These are phyloP conservation scores for Suillus alpinus DNA, from an alignment of 768 basidiomycete species.

Conservation along the genomic window DNA sequence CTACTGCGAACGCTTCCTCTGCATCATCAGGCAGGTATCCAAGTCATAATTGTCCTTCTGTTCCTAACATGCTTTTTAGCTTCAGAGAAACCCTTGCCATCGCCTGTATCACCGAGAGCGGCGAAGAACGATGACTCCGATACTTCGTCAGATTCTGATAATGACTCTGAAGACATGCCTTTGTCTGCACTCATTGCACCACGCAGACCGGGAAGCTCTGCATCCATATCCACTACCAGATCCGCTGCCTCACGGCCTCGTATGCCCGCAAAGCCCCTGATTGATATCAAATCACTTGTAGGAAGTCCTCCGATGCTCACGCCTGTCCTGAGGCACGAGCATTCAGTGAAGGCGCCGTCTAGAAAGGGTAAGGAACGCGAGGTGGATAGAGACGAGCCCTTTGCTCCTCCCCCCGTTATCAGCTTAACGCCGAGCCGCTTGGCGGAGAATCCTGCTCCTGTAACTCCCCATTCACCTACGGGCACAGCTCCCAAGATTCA, in stretches of 20 bases:
- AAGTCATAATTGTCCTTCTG: neutral
- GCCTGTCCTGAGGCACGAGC: constrained; percentile 28
- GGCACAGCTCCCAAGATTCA: neutral
- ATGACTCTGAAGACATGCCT: constrained; percentile 59
- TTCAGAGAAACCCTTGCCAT: neutral
- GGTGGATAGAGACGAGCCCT: constrained; percentile 24
- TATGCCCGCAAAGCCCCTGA: constrained; percentile 42
- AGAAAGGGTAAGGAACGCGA: constrained; percentile 18
- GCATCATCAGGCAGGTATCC: constrained; percentile 28
- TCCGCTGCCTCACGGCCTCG: constrained; percentile 25
- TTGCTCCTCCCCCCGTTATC: constrained; percentile 27
- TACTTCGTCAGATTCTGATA: constrained; percentile 31
- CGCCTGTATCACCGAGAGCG: constrained; percentile 6
- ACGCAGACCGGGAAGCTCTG: constrained; percentile 63
- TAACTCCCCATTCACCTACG: neutral
- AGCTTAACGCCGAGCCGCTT: constrained; percentile 17
- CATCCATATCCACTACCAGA: constrained; percentile 32
- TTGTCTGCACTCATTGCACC: constrained; percentile 62
- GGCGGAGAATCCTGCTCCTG: constrained; percentile 11
- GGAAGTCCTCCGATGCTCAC: constrained; percentile 35
- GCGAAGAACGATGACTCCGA: constrained; percentile 20
- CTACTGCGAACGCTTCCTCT: constrained; percentile 28
- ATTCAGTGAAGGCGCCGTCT: constrained; percentile 24
- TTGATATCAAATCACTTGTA: constrained; percentile 33
- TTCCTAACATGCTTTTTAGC: neutral